phyloP scores from a whole-genome alignment of 169 alveolate genomes.

The Cyclospora cayetanensis region DNA sequence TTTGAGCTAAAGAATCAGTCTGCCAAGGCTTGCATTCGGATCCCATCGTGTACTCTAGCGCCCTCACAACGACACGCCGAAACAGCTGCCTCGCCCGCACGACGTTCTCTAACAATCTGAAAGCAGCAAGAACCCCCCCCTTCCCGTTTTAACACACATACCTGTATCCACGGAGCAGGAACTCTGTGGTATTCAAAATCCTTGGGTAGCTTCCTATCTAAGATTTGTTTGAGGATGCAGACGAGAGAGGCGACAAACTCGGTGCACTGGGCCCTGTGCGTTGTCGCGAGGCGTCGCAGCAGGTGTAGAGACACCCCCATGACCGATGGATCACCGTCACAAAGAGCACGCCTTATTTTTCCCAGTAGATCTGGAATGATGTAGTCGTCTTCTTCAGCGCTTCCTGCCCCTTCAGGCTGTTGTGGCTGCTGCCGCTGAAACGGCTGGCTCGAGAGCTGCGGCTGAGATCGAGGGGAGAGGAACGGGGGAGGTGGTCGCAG shows the following conservation, averaged over 20 bases:
- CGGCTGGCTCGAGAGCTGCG: not conserved
- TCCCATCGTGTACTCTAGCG: no score
- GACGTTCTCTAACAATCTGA: no score
- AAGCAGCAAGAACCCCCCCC: no score
- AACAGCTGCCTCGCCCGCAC: no score
- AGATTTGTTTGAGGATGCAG: conserved; percentile 91
- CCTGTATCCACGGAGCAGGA: conserved; percentile 98
- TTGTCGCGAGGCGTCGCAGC: conserved; percentile 75
- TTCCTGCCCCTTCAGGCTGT: not conserved
- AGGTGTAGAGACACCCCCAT: conserved; percentile 91
- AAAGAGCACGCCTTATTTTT: conserved; percentile 82
- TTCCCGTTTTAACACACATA: no score
- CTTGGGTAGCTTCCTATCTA: conserved; percentile 93
- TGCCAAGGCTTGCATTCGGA: no score
- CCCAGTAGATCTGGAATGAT: not conserved
- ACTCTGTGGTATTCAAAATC: conserved; percentile 95
- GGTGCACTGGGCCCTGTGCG: conserved; percentile 67
- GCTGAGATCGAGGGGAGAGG: not conserved
- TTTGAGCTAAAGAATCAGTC: no score
- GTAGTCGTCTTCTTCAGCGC: not conserved
- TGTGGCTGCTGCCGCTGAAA: conserved; percentile 14
- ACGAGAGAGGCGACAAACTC: conserved; percentile 87
- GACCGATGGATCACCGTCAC: conserved; percentile 95
- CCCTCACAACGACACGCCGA: no score
- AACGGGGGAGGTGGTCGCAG: not conserved